phyloP scores from a whole-genome alignment of 78 protist genomes.

The Dictyostelium firmibasis region DNA sequence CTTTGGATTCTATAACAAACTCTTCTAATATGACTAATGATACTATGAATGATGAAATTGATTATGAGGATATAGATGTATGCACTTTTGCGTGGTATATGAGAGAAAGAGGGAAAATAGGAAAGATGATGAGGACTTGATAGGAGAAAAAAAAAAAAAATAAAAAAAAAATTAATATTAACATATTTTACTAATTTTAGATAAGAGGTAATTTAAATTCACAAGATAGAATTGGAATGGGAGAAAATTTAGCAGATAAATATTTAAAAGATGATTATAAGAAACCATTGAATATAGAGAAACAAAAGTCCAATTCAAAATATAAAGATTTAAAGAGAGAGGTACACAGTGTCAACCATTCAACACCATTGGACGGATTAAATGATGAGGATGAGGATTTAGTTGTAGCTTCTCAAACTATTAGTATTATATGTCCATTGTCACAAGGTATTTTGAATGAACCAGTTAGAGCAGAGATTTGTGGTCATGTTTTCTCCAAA shows the following conservation, averaged over 20 bases:
- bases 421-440: slow-evolving; percentile 53
- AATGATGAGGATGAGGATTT: slow-evolving; percentile 42
- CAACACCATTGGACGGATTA: slow-evolving; percentile 10
- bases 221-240: not conserved
- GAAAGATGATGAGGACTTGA: no score
- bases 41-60: no score
- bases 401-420: slow-evolving; percentile 39
- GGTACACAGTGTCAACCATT: slow-evolving; percentile 6
- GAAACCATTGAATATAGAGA: not conserved
- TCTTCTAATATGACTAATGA: not conserved
- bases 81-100: no score
- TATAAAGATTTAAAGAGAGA: slow-evolving; percentile 1
- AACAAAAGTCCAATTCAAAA: not conserved
- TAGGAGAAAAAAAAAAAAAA: no score
- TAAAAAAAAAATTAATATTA: not conserved
- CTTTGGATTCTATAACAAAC: not conserved
- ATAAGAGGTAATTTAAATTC: not conserved
- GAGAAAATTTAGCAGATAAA: not conserved
- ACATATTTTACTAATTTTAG: not conserved
- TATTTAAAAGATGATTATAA: slow-evolving; percentile 9
- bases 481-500: slow-evolving; percentile 44
- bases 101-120: no score
- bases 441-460: not conserved
- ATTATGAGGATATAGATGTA: no score
- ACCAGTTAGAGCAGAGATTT: slow-evolving; percentile 11